Conservation (phyloP, 2,329 filamentous ascomycete genomes). For the Chalara sp. region DNA sequence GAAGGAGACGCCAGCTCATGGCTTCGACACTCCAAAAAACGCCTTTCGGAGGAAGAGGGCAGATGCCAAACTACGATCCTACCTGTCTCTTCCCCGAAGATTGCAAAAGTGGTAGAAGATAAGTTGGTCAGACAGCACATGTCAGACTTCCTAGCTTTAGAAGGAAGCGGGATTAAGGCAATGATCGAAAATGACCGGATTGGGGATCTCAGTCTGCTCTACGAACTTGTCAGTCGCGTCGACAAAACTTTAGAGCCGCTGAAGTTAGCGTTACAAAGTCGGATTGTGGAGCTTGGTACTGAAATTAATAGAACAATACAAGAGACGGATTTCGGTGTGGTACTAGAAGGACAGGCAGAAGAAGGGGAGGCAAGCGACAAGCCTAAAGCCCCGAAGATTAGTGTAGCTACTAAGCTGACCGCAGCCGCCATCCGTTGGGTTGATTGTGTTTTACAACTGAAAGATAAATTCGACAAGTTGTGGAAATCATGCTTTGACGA, state of each 20-base stretch:
- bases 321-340: conserved; percentile 42
- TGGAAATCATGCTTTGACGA: conserved; percentile 66
- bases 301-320: conserved; percentile 70
- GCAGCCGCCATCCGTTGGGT: conserved; percentile 91
- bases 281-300: conserved; percentile 71
- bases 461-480: conserved; percentile 82
- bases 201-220: conserved; percentile 74
- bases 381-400: conserved; percentile 41
- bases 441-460: conserved; percentile 77
- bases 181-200: conserved; percentile 90
- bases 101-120: conserved; percentile 70
- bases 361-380: conserved; percentile 45
- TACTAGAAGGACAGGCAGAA: conserved; percentile 31
- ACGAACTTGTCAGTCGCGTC: conserved; percentile 70
- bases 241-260: conserved; percentile 67
- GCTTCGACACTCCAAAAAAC: conserved; percentile 66
- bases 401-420: conserved; percentile 69
- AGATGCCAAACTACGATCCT: conserved; percentile 80
- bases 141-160: conserved; percentile 74
- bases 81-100: conserved; percentile 62
- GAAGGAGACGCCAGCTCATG: conserved; percentile 78
- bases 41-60: conserved; percentile 73
- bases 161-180: conserved; percentile 73
- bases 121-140: conserved; percentile 75
- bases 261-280: conserved; percentile 62